These are phyloP conservation scores for Amanita phalloides DNA, from an alignment of 768 basidiomycete species.

Conservation along the genomic window DNA sequence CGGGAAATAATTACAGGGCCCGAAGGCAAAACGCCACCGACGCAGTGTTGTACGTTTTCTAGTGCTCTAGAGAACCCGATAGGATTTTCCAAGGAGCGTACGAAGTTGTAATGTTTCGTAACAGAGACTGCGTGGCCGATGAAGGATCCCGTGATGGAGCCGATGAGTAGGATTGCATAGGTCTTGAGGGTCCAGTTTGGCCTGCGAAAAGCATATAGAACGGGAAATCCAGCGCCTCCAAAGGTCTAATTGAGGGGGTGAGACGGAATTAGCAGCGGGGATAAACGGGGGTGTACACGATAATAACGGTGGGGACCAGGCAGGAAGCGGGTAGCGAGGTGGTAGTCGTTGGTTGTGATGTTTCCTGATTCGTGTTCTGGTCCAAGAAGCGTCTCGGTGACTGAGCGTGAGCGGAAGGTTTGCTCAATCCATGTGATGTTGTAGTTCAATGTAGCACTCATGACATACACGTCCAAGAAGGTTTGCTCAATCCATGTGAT, in stretches of 20 bases:
- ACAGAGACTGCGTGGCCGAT: constrained; percentile 19
- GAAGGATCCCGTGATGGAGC: constrained; percentile 18
- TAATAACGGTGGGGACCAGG: constrained; percentile 32
- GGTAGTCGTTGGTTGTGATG: constrained; percentile 43
- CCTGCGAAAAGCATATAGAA: constrained; percentile 13
- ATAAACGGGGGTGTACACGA: constrained; percentile 18
- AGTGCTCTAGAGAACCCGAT: constrained; percentile 28
- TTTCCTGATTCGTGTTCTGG: constrained; percentile 43
- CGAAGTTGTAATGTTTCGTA: constrained; percentile 23
- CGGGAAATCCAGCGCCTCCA: constrained; percentile 8
- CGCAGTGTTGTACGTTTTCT: constrained; percentile 32
- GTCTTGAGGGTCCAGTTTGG: constrained; percentile 14
- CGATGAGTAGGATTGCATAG: constrained; percentile 11
- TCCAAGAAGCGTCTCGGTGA: constrained; percentile 34
- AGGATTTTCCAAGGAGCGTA: constrained; percentile 28
- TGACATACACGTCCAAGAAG: constrained; percentile 18
- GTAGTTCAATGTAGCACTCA: constrained; percentile 11
- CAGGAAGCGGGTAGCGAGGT: constrained; percentile 41
- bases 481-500: constrained; percentile 27
- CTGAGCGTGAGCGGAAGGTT: constrained; percentile 32
- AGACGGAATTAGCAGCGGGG: neutral
- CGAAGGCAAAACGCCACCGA: constrained; percentile 18
- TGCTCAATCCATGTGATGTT: constrained; percentile 24
- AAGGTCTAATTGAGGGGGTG: constrained; percentile 7
- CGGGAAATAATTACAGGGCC: constrained; percentile 19